Evolutionary conservation across 2,329 filamentous ascomycete genomes (phyloP), one percentile per base, ranked within the genome.

Genomic region (Nemania diffusa): DNA sequence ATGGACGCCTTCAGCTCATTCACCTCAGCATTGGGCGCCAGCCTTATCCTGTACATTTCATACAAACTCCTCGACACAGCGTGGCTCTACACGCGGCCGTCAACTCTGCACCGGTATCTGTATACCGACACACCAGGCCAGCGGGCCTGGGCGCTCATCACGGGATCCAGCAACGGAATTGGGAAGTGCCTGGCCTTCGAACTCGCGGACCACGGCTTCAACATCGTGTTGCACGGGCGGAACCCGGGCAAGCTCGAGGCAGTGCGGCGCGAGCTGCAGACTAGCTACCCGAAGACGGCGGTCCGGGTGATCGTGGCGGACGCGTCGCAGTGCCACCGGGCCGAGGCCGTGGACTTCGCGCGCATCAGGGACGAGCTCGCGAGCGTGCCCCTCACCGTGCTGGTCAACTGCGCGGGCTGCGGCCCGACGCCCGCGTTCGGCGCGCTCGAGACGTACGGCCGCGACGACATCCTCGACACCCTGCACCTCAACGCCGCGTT

Each of bases 381-480:
- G 1, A 74, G 70, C 22, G 71, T 81, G 8, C 74, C 81, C 57
- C 73, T 88, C 42, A 85, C 82, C 0, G 73, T 88, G 2, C 75
- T 88, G 24, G 73, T 87, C 65, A 86, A 87, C 73, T 87, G 86
- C 74, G 80, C 84, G 0, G 85, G 84, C 1, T 81, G 81, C n/a
- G 74, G 71, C 0, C 72, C 71, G 5, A 66, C 70, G 60, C 73
- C 75, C 9, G 57, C 72, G 0, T 83, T 78, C 64, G 74, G 73
- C 15, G 67, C 75, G 1, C 73, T 84, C 5, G 73, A 76, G 22
- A 70, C 78, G 0, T 75, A 79, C 5, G 73, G 73, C 1, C 69
- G 71, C 15, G 69, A 76, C 1, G 75, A 83, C n/a, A 74, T 84
- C 55, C 75, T 82, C 44, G 71, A 67, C 6, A 76, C 80, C 15